Conservation (phyloP, 192 early-diverging fungal genomes). For the Gigaspora rosea region DNA sequence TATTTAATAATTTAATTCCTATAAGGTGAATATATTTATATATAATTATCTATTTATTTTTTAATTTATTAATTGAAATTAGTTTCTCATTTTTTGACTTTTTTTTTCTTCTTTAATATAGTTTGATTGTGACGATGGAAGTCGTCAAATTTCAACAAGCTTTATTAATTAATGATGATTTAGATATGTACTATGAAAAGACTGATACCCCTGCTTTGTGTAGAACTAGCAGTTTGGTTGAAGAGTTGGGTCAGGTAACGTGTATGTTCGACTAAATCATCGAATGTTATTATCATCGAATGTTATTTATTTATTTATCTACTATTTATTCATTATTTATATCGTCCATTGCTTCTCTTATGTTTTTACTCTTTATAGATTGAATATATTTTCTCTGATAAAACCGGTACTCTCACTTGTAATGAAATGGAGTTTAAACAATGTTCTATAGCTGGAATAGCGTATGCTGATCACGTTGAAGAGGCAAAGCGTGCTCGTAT, state of each 20-base stretch:
- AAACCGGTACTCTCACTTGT: slow-evolving; percentile 86
- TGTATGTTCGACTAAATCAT: neutral
- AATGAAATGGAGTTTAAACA: slow-evolving; percentile 89
- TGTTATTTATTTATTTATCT: neutral
- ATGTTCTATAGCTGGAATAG: slow-evolving; percentile 89
- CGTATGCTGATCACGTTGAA: slow-evolving; percentile 88
- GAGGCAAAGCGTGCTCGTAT: slow-evolving; percentile 83
- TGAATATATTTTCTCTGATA: slow-evolving; percentile 98
- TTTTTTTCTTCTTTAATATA: slow-evolving; percentile 46
- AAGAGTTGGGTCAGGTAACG: slow-evolving; percentile 84
- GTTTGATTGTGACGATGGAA: slow-evolving; percentile 98
- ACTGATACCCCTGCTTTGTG: slow-evolving; percentile 92
- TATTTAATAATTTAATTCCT: slow-evolving; percentile 99
- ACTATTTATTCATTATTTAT: neutral
- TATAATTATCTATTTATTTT: neutral
- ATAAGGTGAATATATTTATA: slow-evolving; percentile 61
- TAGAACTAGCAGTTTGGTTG: slow-evolving; percentile 89
- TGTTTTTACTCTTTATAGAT: slow-evolving; percentile 51
- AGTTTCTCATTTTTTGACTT: neutral
- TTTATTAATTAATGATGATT: slow-evolving; percentile 84
- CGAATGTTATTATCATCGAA: neutral
- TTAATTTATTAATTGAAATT: neutral
- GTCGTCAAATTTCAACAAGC: slow-evolving; percentile 93
- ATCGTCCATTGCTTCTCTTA: too few species aligned
- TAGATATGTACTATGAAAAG: slow-evolving; percentile 95